Percentiles rank a stretch among this genome's conserved stretches.
Evolutionary conservation across 306 rosid species (phyloP).

Genomic region (Cucurbita maxima): DNA sequence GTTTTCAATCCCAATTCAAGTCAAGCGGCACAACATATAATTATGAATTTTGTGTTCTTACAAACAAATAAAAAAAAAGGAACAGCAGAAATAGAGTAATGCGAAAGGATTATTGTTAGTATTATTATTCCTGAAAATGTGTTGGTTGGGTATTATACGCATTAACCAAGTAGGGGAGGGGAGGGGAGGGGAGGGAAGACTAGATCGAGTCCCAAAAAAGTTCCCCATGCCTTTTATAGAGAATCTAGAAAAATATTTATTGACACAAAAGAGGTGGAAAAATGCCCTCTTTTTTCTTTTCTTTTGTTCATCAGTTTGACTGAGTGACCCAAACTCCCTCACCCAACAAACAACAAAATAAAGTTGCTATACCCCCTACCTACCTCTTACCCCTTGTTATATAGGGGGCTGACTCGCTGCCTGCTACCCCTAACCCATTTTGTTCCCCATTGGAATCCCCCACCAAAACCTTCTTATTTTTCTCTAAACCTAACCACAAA

Average conservation of each 20-base stretch:
- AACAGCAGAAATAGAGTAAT: too few species aligned
- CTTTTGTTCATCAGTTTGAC: neutral
- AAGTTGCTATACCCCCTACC: neutral
- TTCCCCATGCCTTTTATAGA: neutral
- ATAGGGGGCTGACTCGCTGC: too few species aligned
- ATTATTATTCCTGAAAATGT: neutral
- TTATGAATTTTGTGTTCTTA: too few species aligned
- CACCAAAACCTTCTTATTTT: neutral
- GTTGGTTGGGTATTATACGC: neutral
- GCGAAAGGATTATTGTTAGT: neutral
- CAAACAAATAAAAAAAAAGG: too few species aligned
- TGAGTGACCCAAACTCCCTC: neutral
- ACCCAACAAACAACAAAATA: neutral
- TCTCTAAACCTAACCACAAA: neutral
- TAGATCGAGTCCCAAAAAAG: neutral
- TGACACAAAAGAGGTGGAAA: neutral
- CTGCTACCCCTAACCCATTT: too few species aligned
- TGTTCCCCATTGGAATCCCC: too few species aligned
- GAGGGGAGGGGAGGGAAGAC: neutral
- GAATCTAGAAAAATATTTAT: neutral
- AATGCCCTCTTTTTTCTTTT: neutral
- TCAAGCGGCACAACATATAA: neutral
- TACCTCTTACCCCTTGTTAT: too few species aligned
- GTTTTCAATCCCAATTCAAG: neutral
- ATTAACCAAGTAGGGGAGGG: neutral